Evolutionary conservation across 805 yeast species (phyloP).

Genomic region (Cyberlindnera subsufficiens): DNA sequence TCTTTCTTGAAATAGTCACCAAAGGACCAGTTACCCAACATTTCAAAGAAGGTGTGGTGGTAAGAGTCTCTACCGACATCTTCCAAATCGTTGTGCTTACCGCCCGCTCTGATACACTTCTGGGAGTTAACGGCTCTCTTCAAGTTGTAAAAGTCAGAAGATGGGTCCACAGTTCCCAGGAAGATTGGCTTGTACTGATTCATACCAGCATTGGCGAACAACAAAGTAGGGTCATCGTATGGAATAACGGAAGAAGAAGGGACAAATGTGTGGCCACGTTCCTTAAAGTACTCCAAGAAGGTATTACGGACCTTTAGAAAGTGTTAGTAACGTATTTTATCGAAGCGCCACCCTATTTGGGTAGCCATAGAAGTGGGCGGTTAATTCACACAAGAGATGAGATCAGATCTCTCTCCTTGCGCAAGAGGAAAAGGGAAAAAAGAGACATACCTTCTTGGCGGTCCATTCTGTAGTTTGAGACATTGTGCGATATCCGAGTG

Average conservation of each 20-base stretch:
- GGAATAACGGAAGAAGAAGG: slow-evolving; percentile 95
- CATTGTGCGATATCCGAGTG: slow-evolving; percentile 16
- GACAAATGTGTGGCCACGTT: slow-evolving; percentile 69
- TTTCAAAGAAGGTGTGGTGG: slow-evolving; percentile 98
- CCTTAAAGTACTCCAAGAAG: slow-evolving; percentile 74
- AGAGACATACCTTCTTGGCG: slow-evolving; percentile 21
- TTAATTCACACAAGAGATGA: not conserved
- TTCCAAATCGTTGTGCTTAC: slow-evolving; percentile 96
- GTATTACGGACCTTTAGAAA: slow-evolving; percentile 62
- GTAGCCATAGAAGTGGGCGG: not conserved
- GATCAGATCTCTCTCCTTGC: too few species aligned
- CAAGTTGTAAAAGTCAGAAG: slow-evolving; percentile 76
- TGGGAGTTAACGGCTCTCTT: slow-evolving; percentile 94
- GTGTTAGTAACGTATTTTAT: not conserved
- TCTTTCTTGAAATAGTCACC: slow-evolving; percentile 98
- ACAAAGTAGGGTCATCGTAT: slow-evolving; percentile 93
- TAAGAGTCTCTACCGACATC: slow-evolving; percentile 98
- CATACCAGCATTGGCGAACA: slow-evolving; percentile 99
- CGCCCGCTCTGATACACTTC: slow-evolving; percentile 99
- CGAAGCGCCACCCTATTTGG: too few species aligned
- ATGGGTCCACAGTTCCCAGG: slow-evolving; percentile 94
- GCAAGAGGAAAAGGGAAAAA: not conserved
- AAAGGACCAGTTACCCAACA: slow-evolving; percentile 99
- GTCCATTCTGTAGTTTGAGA: slow-evolving; percentile 23
- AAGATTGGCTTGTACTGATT: slow-evolving; percentile 98